phyloP scores from a whole-genome alignment of 371 early-diverging fungal genomes.

The Apophysomyces variabilis region DNA sequence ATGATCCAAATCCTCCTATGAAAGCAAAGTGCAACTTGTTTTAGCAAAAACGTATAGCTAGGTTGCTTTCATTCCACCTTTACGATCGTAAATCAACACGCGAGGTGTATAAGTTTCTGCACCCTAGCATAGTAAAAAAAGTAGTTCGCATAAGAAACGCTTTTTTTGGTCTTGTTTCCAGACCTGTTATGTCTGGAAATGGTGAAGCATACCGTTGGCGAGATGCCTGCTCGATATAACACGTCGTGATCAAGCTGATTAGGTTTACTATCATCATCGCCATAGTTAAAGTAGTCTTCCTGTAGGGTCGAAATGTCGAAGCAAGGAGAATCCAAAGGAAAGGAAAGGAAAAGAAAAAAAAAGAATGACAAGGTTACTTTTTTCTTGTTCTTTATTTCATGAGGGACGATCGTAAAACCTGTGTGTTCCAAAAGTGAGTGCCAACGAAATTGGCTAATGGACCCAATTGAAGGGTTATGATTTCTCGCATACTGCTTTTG shows the following conservation, averaged over 20 bases:
- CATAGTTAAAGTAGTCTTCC: slow-evolving; percentile 56
- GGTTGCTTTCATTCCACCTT: slow-evolving; percentile 47
- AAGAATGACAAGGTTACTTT: slow-evolving; percentile 1
- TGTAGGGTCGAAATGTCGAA: slow-evolving; percentile 11
- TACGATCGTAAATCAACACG: slow-evolving; percentile 75
- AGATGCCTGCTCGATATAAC: slow-evolving; percentile 56
- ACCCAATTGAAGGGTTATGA: slow-evolving; percentile 90
- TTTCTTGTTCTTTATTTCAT: slow-evolving; percentile 13
- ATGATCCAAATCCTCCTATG: slow-evolving; percentile 73
- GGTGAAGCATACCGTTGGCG: slow-evolving; percentile 32
- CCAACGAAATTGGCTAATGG: slow-evolving; percentile 85
- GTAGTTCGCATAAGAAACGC: too few relatives aligned
- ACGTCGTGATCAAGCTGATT: slow-evolving; percentile 59
- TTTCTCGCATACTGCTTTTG: slow-evolving; percentile 68
- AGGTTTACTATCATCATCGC: slow-evolving; percentile 22
- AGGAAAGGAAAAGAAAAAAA: too few relatives aligned
- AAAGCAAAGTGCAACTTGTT: background rate
- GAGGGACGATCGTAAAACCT: slow-evolving; percentile 43
- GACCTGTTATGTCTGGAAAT: too few relatives aligned
- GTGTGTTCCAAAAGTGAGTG: slow-evolving; percentile 93
- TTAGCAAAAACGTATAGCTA: background rate
- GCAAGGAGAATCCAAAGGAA: too few relatives aligned
- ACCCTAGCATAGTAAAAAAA: slow-evolving; percentile 44
- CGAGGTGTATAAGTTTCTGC: slow-evolving; percentile 78
- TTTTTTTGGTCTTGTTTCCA: too few relatives aligned